Percentiles rank a stretch among this genome's conserved stretches.
Conservation (phyloP, 805 yeast genomes). For the Vanderwaltozyma tropicalis region DNA sequence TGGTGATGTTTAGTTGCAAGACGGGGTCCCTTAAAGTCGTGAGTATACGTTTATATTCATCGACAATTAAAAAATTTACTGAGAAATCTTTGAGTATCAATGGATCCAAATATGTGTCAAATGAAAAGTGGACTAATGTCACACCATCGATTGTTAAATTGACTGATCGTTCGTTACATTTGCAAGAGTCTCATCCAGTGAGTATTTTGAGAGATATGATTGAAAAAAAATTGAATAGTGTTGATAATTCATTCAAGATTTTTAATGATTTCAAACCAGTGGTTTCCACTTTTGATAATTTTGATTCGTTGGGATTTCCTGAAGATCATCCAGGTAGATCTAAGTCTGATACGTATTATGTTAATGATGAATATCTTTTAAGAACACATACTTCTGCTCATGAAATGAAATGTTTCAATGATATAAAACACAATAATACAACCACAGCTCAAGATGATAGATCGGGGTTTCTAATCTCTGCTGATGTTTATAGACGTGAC, state of each 20-base stretch:
- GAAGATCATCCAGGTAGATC: conserved; percentile 88
- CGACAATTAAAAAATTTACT: neutral
- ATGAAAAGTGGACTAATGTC: conserved; percentile 71
- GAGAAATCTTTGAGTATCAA: conserved; percentile 23
- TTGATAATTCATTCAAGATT: conserved; percentile 44
- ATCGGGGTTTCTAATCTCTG: conserved; percentile 80
- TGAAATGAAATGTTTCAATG: conserved; percentile 73
- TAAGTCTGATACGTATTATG: conserved; percentile 83
- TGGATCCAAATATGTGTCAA: conserved; percentile 46
- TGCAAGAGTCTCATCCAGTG: conserved; percentile 71
- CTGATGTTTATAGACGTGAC: conserved; percentile 93
- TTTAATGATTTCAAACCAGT: conserved; percentile 75
- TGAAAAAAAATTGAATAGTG: conserved; percentile 51
- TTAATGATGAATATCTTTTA: conserved; percentile 60
- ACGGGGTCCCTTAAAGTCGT: neutral
- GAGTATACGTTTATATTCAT: neutral
- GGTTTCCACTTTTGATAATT: conserved; percentile 74
- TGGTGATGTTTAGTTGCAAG: neutral
- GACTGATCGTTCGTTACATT: conserved; percentile 65
- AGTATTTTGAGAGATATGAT: conserved; percentile 73
- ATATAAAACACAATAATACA: conserved; percentile 34
- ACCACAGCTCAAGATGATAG: conserved; percentile 2
- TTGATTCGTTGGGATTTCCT: conserved; percentile 88
- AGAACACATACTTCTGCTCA: conserved; percentile 97
- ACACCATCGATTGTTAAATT: conserved; percentile 61